phyloP scores from a whole-genome alignment of 1,139 yeast genomes.

The Tardiomyces blankii region DNA sequence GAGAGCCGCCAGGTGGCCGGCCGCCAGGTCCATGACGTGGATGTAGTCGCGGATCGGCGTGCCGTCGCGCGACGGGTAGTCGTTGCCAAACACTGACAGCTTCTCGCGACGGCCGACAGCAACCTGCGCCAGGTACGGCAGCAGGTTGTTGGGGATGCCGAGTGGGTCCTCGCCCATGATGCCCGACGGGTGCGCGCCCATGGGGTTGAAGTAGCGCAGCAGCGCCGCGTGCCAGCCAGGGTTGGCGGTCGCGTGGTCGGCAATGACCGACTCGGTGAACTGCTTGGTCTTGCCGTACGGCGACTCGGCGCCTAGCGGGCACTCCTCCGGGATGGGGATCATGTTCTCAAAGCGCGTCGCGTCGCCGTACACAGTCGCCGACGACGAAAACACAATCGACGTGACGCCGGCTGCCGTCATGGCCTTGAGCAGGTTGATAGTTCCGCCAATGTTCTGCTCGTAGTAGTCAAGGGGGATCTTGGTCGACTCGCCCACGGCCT shows the following conservation, averaged over 20 bases:
- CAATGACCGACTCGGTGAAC: conserved; percentile 51
- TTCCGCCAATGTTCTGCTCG: conserved; percentile 59
- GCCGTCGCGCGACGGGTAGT: conserved; percentile 62
- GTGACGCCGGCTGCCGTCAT: conserved; percentile 39
- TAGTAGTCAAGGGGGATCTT: conserved; percentile 61
- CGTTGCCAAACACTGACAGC: conserved; percentile 54
- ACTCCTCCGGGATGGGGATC: conserved; percentile 73
- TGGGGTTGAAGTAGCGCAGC: conserved; percentile 69
- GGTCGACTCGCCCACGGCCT: conserved; percentile 79
- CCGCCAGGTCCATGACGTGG: conserved; percentile 75
- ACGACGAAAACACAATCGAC: conserved; percentile 63
- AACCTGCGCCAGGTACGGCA: conserved; percentile 70
- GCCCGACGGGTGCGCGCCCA: conserved; percentile 81
- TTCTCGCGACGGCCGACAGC: conserved; percentile 64
- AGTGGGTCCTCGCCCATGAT: conserved; percentile 71
- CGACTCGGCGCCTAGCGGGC: conserved; percentile 66
- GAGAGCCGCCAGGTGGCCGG: conserved; percentile 67
- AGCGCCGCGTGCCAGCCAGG: conserved; percentile 51
- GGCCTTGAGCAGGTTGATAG: conserved; percentile 46
- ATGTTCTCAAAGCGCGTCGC: conserved; percentile 61
- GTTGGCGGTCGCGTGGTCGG: conserved; percentile 44
- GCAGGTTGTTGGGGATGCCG: conserved; percentile 65
- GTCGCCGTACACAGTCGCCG: conserved; percentile 82
- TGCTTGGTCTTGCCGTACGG: conserved; percentile 71
- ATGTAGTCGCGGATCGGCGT: conserved; percentile 78